Percentiles rank a stretch among this genome's conserved stretches.
Conservation (phyloP, 345 rosid genomes). For the Mallotus nudiflorus region DNA sequence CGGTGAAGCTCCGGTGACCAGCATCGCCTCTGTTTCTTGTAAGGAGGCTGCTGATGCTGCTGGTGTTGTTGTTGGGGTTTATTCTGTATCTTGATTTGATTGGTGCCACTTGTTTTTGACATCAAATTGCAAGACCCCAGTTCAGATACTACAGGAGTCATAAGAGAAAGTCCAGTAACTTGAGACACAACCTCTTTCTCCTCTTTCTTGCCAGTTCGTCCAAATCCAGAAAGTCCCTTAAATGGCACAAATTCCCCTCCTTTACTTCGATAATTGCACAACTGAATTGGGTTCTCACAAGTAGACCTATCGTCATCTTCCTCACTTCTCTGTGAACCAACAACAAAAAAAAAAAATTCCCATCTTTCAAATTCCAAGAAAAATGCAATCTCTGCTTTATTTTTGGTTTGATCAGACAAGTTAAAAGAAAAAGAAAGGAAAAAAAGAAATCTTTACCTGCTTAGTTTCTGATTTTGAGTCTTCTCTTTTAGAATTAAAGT, state of each 20-base stretch:
- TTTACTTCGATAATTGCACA: slow-evolving; percentile 25
- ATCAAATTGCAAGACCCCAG: slow-evolving; percentile 23
- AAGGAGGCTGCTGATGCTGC: slow-evolving; percentile 23
- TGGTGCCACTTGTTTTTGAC: slow-evolving; percentile 15
- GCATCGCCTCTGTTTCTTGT: slow-evolving; percentile 67
- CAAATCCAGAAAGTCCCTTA: slow-evolving; percentile 23
- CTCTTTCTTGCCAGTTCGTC: slow-evolving; percentile 18
- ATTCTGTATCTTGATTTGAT: slow-evolving; percentile 31
- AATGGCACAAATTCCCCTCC: slow-evolving; percentile 49
- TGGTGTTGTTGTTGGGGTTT: slow-evolving; percentile 22
- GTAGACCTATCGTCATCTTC: slow-evolving; percentile 44
- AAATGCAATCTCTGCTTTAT: neutral
- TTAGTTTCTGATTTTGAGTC: slow-evolving; percentile 41
- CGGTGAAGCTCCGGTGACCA: slow-evolving; percentile 87
- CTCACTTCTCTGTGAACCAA: slow-evolving; percentile 37
- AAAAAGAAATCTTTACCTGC: slow-evolving; percentile 28
- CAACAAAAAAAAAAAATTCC: neutral
- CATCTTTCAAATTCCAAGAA: slow-evolving; percentile 13
- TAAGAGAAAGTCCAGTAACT: slow-evolving; percentile 37
- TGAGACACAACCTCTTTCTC: slow-evolving; percentile 39
- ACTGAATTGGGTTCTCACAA: slow-evolving; percentile 40
- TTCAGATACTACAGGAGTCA: slow-evolving; percentile 41
- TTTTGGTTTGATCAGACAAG: no score
- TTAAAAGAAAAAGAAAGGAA: no score
- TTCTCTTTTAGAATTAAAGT: slow-evolving; percentile 15